phyloP scores from a whole-genome alignment of 192 early-diverging fungal genomes.

The Kickxella alabastrina region DNA sequence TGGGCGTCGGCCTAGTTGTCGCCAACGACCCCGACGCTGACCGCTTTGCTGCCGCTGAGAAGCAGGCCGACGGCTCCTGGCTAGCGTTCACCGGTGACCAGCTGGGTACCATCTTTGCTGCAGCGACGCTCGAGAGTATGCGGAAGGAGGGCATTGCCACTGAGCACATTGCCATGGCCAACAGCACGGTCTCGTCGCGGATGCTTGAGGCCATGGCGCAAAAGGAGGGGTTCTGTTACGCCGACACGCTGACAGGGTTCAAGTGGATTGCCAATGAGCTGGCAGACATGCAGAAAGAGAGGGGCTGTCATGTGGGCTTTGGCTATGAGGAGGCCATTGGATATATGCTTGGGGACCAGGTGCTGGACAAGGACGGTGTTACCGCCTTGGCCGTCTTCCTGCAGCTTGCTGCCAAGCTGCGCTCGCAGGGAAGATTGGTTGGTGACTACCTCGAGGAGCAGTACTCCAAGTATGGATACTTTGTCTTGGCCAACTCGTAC shows the following conservation, averaged over 20 bases:
- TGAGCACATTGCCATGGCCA: slow-evolving; percentile 70
- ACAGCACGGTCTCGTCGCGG: slow-evolving; percentile 84
- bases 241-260: slow-evolving; percentile 93
- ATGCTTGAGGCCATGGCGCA: slow-evolving; percentile 74
- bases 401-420: slow-evolving; percentile 66
- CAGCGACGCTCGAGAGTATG: slow-evolving; percentile 57
- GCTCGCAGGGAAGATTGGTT: slow-evolving; percentile 60
- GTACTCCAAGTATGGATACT: slow-evolving; percentile 77
- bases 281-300: slow-evolving; percentile 55
- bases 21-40: slow-evolving; percentile 97
- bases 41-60: slow-evolving; percentile 85
- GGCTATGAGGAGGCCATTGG: slow-evolving; percentile 96
- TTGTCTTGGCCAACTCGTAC: slow-evolving; percentile 83
- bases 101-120: slow-evolving; percentile 79
- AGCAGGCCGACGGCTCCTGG: slow-evolving; percentile 68
- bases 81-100: slow-evolving; percentile 83
- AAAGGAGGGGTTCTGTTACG: slow-evolving; percentile 74
- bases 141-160: slow-evolving; percentile 48
- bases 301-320: slow-evolving; percentile 70
- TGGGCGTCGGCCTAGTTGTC: slow-evolving; percentile 61
- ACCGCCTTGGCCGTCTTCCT: slow-evolving; percentile 77
- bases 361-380: slow-evolving; percentile 92
- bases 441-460: slow-evolving; percentile 67
- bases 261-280: slow-evolving; percentile 92
- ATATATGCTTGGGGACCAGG: slow-evolving; percentile 72